phyloP scores from a whole-genome alignment of 192 early-diverging fungal species.

The Rhizophagus clarus region DNA sequence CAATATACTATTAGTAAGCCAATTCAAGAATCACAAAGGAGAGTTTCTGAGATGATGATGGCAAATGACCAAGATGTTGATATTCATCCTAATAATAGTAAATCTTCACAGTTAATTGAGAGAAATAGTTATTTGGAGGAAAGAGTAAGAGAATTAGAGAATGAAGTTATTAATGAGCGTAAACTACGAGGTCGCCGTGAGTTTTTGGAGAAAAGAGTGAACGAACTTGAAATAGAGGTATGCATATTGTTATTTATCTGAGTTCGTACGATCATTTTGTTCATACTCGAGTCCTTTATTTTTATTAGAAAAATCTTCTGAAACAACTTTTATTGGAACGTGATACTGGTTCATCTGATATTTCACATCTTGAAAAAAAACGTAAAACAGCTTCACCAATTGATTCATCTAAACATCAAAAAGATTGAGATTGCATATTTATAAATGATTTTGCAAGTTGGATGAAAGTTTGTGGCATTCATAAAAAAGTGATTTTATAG shows the following conservation, averaged over 20 bases:
- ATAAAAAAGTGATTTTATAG: not conserved
- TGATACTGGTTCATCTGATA: not conserved
- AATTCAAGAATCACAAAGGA: not conserved
- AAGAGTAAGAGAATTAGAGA: constrained; percentile 25
- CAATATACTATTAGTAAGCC: constrained; percentile 6
- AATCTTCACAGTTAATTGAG: constrained; percentile 11
- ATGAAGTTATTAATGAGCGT: constrained; percentile 30
- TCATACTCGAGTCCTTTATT: not conserved
- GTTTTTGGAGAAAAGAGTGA: constrained; percentile 20
- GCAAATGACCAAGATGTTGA: not conserved
- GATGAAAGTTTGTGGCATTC: too few relatives aligned
- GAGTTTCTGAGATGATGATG: not conserved
- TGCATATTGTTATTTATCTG: not conserved
- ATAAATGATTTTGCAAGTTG: too few relatives aligned
- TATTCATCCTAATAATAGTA: not conserved
- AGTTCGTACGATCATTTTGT: not conserved
- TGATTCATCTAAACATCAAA: constrained; percentile 21
- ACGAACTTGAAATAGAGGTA: constrained; percentile 30
- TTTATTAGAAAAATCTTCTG: constrained; percentile 32
- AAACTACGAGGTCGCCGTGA: constrained; percentile 11
- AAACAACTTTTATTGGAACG: constrained; percentile 25
- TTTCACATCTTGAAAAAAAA: constrained; percentile 20
- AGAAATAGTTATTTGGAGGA: constrained; percentile 23
- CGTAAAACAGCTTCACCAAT: constrained; percentile 14
- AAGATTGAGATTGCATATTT: constrained; percentile 20